phyloP scores from a whole-genome alignment of 345 rosid genomes.

The Murraya paniculata region DNA sequence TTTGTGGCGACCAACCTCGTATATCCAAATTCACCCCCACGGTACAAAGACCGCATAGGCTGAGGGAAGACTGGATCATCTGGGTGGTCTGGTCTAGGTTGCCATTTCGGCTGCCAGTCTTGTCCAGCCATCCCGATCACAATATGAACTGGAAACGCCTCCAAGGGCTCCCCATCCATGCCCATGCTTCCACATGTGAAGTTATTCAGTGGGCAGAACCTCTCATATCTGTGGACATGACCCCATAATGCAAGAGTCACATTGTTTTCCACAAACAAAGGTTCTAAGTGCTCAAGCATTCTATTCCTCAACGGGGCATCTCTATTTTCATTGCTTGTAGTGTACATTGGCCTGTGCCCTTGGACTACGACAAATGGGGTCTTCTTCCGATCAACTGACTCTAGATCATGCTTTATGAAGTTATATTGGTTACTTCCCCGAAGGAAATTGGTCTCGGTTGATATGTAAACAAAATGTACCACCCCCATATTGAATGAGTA shows the following conservation, averaged over 20 bases:
- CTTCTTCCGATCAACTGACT: constrained; percentile 68
- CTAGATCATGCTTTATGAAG: constrained; percentile 71
- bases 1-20: constrained; percentile 75
- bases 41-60: constrained; percentile 70
- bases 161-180: constrained; percentile 39
- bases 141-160: constrained; percentile 70
- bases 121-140: constrained; percentile 98
- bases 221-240: constrained; percentile 88
- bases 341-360: constrained; percentile 97
- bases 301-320: constrained; percentile 54
- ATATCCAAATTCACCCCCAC: constrained; percentile 93
- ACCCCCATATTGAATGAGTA: constrained; percentile 73
- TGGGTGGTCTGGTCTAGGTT: constrained; percentile 70
- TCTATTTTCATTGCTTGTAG: constrained; percentile 57
- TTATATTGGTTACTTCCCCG: constrained; percentile 67
- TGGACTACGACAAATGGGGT: constrained; percentile 79
- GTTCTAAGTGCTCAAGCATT: constrained; percentile 84
- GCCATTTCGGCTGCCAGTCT: constrained; percentile 86
- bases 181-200: constrained; percentile 57
- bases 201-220: constrained; percentile 87
- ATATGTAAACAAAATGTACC: constrained; percentile 75
- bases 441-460: constrained; percentile 86
- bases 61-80: constrained; percentile 71
- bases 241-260: constrained; percentile 92
- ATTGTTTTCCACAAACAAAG: constrained; percentile 63